Evolutionary conservation across 345 rosid species (phyloP).

Genomic region (Firmiana major): DNA sequence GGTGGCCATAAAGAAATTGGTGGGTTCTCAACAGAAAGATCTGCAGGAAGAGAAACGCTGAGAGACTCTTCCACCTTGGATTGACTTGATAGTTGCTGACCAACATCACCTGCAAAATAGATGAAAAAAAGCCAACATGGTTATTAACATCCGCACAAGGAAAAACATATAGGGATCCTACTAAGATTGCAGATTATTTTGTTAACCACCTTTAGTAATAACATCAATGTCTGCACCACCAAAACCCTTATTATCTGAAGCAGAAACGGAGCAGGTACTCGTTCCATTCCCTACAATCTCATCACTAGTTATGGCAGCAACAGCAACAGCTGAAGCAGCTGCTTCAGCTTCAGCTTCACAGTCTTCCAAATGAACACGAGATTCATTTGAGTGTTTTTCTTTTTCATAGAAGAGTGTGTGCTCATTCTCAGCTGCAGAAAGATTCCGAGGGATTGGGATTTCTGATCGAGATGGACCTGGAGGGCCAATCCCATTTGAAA

Average conservation of each 20-base stretch:
- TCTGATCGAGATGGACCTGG: constrained; percentile 49
- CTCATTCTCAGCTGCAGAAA: constrained; percentile 40
- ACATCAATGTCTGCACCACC: constrained; percentile 47
- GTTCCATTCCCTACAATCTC: constrained; percentile 55
- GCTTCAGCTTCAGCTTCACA: constrained; percentile 66
- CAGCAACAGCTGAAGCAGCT: constrained; percentile 91
- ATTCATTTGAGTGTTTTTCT: constrained; percentile 46
- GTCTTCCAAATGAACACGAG: constrained; percentile 60
- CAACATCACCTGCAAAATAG: constrained; percentile 47
- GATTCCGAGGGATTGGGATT: constrained; percentile 41
- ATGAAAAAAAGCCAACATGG: not conserved
- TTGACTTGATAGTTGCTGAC: constrained; percentile 47
- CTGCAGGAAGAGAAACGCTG: constrained; percentile 89
- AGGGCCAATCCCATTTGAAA: constrained; percentile 59
- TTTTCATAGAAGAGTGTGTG: constrained; percentile 69
- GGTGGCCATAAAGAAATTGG: constrained; percentile 89
- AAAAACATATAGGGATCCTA: constrained; percentile 8
- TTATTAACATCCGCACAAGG: not conserved
- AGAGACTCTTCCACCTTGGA: constrained; percentile 82
- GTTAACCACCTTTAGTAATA: constrained; percentile 36
- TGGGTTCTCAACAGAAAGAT: constrained; percentile 85
- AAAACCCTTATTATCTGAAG: constrained; percentile 42
- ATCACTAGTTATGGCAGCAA: constrained; percentile 86
- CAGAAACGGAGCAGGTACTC: constrained; percentile 31
- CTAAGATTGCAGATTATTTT: not conserved